These are phyloP conservation scores for Stenogyne calaminthoides DNA, from an alignment of 305 asterid species.

Conservation along the genomic window DNA sequence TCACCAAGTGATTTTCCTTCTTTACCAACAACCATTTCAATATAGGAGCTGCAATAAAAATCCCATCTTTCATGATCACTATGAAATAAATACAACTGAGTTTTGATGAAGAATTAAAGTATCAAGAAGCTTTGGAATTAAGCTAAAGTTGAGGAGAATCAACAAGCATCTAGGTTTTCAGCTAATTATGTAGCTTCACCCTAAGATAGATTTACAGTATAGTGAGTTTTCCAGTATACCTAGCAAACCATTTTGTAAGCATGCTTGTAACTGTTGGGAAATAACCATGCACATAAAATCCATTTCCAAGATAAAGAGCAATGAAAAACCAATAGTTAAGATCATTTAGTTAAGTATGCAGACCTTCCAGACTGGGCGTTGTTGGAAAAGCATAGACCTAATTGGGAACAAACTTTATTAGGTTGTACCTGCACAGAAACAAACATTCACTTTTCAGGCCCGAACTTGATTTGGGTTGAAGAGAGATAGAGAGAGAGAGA, in stretches of 20 bases:
- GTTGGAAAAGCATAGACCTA: constrained; percentile 57
- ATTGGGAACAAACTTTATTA: constrained; percentile 61
- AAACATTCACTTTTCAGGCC: not conserved
- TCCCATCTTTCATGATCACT: not conserved
- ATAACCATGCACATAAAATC: not conserved
- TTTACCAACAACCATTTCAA: constrained; percentile 68
- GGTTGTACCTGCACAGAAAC: constrained; percentile 66
- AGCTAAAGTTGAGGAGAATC: not conserved
- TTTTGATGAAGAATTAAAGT: not conserved
- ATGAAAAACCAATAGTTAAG: not conserved
- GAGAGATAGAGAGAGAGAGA: not conserved
- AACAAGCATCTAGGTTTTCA: not conserved
- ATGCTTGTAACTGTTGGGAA: not conserved
- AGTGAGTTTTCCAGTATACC: not conserved
- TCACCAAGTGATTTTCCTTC: constrained; percentile 46
- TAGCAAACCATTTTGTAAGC: not conserved
- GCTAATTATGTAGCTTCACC: not conserved
- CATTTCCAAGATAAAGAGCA: not conserved
- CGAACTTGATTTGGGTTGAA: constrained; percentile 13
- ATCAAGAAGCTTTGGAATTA: not conserved
- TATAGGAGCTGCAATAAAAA: constrained; percentile 61
- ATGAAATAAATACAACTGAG: not conserved
- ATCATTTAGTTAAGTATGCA: constrained; percentile 14
- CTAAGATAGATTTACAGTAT: not conserved
- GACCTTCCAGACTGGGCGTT: constrained; percentile 56